Evolutionary conservation across 768 basidiomycete genomes (phyloP).

Genomic region (Myochromella boudieri): DNA sequence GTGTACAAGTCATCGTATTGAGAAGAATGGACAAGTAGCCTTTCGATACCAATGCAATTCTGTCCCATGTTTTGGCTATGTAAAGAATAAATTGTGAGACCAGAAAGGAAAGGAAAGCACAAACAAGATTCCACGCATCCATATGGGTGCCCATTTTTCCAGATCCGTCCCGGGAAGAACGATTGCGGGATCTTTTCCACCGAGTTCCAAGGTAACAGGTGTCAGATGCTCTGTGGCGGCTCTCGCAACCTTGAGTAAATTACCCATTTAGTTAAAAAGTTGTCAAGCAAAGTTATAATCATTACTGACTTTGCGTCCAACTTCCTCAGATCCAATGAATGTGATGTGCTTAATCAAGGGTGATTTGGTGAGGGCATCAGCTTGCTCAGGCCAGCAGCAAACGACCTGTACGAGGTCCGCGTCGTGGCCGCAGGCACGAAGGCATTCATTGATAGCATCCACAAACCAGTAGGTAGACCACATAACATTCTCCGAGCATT

Average conservation of each 20-base stretch:
- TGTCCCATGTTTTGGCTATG: slow-evolving; percentile 88
- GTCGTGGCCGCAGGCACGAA: slow-evolving; percentile 81
- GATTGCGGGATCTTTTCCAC: slow-evolving; percentile 93
- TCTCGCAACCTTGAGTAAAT: slow-evolving; percentile 58
- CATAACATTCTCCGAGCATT: slow-evolving; percentile 89
- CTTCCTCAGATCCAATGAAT: slow-evolving; percentile 82
- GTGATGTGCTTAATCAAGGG: slow-evolving; percentile 90
- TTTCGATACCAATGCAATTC: slow-evolving; percentile 97
- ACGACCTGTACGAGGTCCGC: slow-evolving; percentile 89
- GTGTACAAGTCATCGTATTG: slow-evolving; percentile 77
- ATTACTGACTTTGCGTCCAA: slow-evolving; percentile 70
- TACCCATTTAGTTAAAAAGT: background rate
- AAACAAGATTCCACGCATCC: slow-evolving; percentile 92
- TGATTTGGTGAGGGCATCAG: slow-evolving; percentile 75
- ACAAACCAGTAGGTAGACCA: slow-evolving; percentile 91
- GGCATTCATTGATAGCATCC: slow-evolving; percentile 70
- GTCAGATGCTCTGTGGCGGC: slow-evolving; percentile 87
- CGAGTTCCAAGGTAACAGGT: slow-evolving; percentile 91
- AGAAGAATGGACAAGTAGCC: slow-evolving; percentile 78
- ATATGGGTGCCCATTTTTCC: slow-evolving; percentile 73
- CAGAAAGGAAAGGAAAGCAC: slow-evolving; percentile 26
- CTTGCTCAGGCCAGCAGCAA: slow-evolving; percentile 87
- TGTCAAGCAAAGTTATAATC: background rate
- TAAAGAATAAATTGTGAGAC: background rate
- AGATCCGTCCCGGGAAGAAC: slow-evolving; percentile 86